phyloP scores from a whole-genome alignment of 768 basidiomycete species.

The Butyriboletus loyo region DNA sequence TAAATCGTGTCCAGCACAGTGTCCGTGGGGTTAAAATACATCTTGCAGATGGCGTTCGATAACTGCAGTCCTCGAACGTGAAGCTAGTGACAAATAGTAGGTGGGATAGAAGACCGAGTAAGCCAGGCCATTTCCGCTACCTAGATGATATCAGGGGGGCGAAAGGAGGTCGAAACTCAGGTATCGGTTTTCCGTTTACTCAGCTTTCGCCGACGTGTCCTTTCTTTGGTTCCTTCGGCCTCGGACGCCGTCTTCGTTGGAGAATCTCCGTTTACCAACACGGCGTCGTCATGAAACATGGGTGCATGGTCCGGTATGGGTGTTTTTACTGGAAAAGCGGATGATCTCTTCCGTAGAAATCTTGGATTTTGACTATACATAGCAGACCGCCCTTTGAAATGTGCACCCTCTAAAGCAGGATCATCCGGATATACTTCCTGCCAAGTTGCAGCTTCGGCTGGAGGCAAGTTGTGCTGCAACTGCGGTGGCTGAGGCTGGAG shows the following conservation, averaged over 20 bases:
- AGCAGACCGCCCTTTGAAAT: conserved; percentile 4
- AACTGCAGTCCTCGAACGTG: conserved; percentile 8
- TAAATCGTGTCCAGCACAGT: conserved; percentile 1
- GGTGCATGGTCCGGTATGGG: conserved; percentile 27
- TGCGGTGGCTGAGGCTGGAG: conserved; percentile 40
- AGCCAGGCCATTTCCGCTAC: conserved; percentile 20
- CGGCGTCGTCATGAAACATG: conserved; percentile 8
- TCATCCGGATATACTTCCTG: conserved; percentile 7
- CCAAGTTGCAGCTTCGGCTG: neutral
- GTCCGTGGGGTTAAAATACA: conserved; percentile 9
- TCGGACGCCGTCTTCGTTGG: conserved; percentile 14
- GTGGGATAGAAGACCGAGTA: conserved; percentile 20
- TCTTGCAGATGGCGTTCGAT: conserved; percentile 2
- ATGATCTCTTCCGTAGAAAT: conserved; percentile 23
- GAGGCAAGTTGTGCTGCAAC: conserved; percentile 15
- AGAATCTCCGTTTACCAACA: conserved; percentile 7
- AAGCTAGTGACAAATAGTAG: conserved; percentile 3
- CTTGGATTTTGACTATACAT: conserved; percentile 17
- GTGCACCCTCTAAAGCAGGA: neutral
- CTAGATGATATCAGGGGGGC: conserved; percentile 10
- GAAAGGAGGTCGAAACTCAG: conserved; percentile 17
- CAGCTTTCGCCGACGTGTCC: conserved; percentile 29
- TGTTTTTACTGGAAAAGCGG: conserved; percentile 21
- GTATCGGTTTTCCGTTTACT: conserved; percentile 32
- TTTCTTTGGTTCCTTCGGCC: conserved; percentile 21